Evolutionary conservation across 352 stramenopile genomes (phyloP).

Genomic region (Phytophthora citricola): DNA sequence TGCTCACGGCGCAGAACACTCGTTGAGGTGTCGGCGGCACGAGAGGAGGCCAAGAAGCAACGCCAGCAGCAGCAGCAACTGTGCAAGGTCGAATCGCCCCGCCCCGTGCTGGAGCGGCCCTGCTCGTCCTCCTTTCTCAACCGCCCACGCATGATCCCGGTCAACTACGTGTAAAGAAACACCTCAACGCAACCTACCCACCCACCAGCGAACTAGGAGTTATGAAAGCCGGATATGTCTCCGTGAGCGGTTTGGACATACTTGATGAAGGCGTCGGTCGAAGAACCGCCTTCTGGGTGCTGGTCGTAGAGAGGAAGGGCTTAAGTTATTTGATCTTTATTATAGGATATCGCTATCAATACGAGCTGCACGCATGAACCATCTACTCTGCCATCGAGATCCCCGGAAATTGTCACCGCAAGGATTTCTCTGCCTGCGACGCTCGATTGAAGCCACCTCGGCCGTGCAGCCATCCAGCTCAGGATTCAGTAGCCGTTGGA

Average conservation of each 20-base stretch:
- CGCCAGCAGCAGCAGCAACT: conserved; percentile 15
- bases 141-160: conserved; percentile 53
- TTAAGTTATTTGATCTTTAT: conserved; percentile 41
- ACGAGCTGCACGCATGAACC: conserved; percentile 22
- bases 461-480: too few relatives aligned
- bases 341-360: conserved; percentile 32
- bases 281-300: conserved; percentile 4
- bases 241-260: conserved; percentile 11
- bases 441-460: not conserved
- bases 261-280: conserved; percentile 14
- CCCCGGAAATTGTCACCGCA: too few relatives aligned
- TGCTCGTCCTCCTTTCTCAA: conserved; percentile 43
- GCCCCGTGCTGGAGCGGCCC: conserved; percentile 28
- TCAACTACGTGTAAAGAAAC: conserved; percentile 49
- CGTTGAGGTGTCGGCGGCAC: conserved; percentile 45
- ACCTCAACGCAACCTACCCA: conserved; percentile 2
- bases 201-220: not conserved
- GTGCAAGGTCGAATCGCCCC: conserved; percentile 30
- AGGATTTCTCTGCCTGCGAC: not conserved
- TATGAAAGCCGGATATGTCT: not conserved
- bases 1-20: conserved; percentile 57
- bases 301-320: conserved; percentile 15
- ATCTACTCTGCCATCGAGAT: not conserved
- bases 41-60: conserved; percentile 42
- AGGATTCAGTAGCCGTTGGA: too few relatives aligned